A percentile compares a stretch with the other conserved stretches of the same genome.
Evolutionary conservation across 179 eudicot species (phyloP).

Genomic region (Amaranthus tricolor): DNA sequence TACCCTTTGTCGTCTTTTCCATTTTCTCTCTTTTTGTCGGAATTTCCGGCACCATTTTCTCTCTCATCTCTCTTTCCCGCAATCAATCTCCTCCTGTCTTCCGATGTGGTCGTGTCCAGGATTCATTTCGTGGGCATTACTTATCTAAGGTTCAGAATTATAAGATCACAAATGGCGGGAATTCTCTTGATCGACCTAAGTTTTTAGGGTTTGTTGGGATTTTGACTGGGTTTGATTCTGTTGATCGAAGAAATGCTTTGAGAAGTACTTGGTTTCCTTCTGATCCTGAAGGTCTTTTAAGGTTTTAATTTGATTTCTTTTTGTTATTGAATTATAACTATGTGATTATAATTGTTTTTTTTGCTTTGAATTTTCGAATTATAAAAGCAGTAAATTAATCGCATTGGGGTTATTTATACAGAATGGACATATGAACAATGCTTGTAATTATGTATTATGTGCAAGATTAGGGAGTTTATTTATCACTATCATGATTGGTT

Average conservation of each 20-base stretch:
- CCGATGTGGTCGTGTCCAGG: conserved; percentile 51
- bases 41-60: conserved; percentile 39
- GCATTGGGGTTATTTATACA: no score
- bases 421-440: no score
- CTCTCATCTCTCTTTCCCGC: conserved; percentile 42
- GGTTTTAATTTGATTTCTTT: conserved; percentile 23
- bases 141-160: conserved; percentile 9
- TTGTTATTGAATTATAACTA: not conserved
- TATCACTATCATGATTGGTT: not conserved
- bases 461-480: not conserved
- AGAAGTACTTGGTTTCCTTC: conserved; percentile 65
- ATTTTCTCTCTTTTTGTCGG: conserved; percentile 40
- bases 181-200: conserved; percentile 42
- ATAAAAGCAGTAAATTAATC: no score
- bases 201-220: conserved; percentile 63
- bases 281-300: conserved; percentile 54
- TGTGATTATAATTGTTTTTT: not conserved
- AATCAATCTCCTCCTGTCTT: conserved; percentile 32
- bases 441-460: not conserved
- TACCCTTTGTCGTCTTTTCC: conserved; percentile 31
- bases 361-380: no score
- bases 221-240: conserved; percentile 45
- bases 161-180: conserved; percentile 22
- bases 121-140: conserved; percentile 47
- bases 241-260: conserved; percentile 47